Base-by-base conservation (phyloP, 306 rosid genomes). In the Trifolium pratense region DNA sequence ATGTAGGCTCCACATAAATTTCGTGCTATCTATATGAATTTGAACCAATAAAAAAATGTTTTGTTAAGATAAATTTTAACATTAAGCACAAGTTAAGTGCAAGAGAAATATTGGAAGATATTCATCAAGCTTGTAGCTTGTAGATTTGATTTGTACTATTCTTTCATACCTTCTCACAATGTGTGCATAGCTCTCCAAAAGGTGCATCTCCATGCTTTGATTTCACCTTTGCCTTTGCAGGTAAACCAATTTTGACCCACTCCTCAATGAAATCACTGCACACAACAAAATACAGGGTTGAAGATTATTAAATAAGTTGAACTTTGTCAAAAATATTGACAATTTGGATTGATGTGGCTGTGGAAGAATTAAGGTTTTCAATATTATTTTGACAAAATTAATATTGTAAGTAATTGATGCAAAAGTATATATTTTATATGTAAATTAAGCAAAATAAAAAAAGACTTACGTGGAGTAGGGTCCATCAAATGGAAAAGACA, bases 231-330 rank as follows among this genome's bases (percentile, higher is more conserved):
- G 85, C 83, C 87, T 66, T 87, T 7, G 98, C 98, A 37, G 98
- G 92, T 52, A 80, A 16, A 40, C 82, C 95, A 37, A 94, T 78
- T 59, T 80, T 87, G 64, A 94, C 89, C 98, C 98, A 94, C 48
- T 94, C 96, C 77, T 94, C 97, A 23, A 94, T 89, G 70, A 94
- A 89, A 63, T 89, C 92, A 80, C 98, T 94, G 83, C 83, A 77
- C 20, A 75, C 17, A 57, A 73, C 39, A 68, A 55, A 64, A 45
- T 32, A 21, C 12, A 37, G 15, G 45, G 52, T 62, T 61, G 53
- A 34, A 37, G 53, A 36, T 68, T 67, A 21, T 21, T 21, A 21
- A 21, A n/a, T n/a, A n/a, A n/a, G n/a, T n/a, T n/a, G n/a, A n/a
- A n/a, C n/a, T n/a, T n/a, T n/a, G n/a, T n/a, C n/a, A n/a, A n/a